A percentile compares a stretch with the other conserved stretches of the same genome.
Evolutionary conservation across 352 stramenopile species (phyloP).

Genomic region (Phytophthora lateralis): DNA sequence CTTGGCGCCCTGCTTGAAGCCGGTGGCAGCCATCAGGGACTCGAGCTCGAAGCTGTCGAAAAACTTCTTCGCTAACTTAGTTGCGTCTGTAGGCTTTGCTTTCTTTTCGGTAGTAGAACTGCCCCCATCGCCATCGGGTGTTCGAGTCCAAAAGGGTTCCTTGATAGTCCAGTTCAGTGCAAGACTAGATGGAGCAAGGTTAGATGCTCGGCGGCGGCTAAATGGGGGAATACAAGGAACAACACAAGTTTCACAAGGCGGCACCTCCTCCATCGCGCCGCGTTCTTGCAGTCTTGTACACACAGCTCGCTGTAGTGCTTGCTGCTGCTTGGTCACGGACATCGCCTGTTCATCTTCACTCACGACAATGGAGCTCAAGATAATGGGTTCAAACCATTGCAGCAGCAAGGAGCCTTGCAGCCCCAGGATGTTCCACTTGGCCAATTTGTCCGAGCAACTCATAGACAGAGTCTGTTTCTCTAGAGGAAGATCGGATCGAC

Average conservation of each 20-base stretch:
- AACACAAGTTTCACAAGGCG: constrained; percentile 24
- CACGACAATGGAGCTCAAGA: constrained; percentile 55
- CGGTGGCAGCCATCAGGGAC: constrained; percentile 59
- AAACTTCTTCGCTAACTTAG: constrained; percentile 34
- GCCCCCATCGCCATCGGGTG: neutral
- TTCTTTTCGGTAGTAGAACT: constrained; percentile 4
- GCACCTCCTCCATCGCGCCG: constrained; percentile 9
- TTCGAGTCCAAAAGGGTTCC: constrained; percentile 46
- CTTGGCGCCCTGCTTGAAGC: constrained; percentile 78
- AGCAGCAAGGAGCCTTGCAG: constrained; percentile 81
- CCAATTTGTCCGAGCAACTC: constrained; percentile 95
- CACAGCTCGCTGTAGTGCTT: constrained; percentile 56
- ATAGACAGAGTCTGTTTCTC: constrained; percentile 91
- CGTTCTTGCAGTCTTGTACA: constrained; percentile 35
- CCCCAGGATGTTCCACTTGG: constrained; percentile 84
- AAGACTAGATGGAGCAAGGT: constrained; percentile 41
- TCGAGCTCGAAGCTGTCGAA: constrained; percentile 54
- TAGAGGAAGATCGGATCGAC: constrained; percentile 88
- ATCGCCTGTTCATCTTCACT: constrained; percentile 41
- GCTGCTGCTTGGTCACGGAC: constrained; percentile 44
- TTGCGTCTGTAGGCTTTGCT: constrained; percentile 3
- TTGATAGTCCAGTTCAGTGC: constrained; percentile 61
- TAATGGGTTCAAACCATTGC: constrained; percentile 68
- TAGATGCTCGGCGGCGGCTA: constrained; percentile 19
- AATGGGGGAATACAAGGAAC: constrained; percentile 27